These are phyloP conservation scores for Lachancea sp. DNA, from an alignment of 805 yeast genomes.

Conservation along the genomic window DNA sequence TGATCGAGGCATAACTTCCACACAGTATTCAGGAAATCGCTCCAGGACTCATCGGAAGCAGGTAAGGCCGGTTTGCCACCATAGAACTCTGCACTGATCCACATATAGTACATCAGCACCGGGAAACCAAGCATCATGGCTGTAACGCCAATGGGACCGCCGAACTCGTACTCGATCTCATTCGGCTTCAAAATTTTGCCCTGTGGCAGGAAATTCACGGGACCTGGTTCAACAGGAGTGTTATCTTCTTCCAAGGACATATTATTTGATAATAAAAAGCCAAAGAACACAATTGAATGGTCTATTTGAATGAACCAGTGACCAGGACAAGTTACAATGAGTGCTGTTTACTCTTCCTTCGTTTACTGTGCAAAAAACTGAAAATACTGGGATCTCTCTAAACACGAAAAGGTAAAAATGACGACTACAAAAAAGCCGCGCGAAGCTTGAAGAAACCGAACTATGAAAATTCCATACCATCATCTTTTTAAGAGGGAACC, in stretches of 20 bases:
- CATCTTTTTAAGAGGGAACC: no score
- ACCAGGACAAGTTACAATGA: no score
- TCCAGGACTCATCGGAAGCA: slow-evolving; percentile 48
- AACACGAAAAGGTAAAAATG: no score
- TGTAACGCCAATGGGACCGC: slow-evolving; percentile 83
- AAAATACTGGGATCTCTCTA: no score
- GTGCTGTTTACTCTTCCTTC: no score
- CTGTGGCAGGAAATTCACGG: slow-evolving; percentile 28
- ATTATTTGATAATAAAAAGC: no score
- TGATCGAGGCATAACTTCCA: slow-evolving; percentile 41
- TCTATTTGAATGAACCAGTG: no score
- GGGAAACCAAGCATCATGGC: slow-evolving; percentile 95
- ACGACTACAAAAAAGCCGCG: no score
- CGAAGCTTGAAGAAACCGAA: no score
- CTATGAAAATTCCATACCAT: no score
- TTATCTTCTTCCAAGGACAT: neutral
- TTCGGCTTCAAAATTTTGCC: slow-evolving; percentile 41
- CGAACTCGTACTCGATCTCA: slow-evolving; percentile 78
- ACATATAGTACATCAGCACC: slow-evolving; percentile 90
- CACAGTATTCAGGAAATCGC: slow-evolving; percentile 41
- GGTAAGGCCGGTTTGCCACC: slow-evolving; percentile 71
- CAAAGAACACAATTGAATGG: neutral
- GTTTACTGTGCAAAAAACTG: no score
- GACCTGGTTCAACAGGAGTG: neutral
- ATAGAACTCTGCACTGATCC: slow-evolving; percentile 82